Evolutionary conservation across 768 basidiomycete genomes (phyloP).

Genomic region (Pleurotus platypus): DNA sequence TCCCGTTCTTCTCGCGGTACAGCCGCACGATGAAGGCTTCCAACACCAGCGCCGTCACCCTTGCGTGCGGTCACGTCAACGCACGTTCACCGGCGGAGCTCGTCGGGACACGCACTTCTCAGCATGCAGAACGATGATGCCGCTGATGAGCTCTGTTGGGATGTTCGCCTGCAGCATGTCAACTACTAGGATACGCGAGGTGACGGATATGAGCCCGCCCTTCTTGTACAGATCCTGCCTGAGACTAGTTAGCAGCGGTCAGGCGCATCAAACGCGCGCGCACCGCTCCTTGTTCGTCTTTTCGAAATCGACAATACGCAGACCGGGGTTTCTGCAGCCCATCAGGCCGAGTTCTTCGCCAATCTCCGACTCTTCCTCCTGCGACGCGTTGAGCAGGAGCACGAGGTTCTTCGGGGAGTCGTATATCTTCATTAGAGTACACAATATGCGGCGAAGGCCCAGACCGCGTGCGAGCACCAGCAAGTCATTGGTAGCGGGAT

Average conservation of each 20-base stretch:
- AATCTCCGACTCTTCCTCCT: constrained; percentile 87
- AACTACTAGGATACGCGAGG: constrained; percentile 90
- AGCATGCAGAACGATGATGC: constrained; percentile 86
- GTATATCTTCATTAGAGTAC: constrained; percentile 90
- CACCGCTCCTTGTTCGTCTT: constrained; percentile 75
- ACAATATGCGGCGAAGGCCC: constrained; percentile 78
- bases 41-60: constrained; percentile 78
- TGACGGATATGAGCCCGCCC: constrained; percentile 89
- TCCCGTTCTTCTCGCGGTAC: constrained; percentile 84
- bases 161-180: constrained; percentile 90
- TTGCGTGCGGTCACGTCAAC: constrained; percentile 23
- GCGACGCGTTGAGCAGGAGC: constrained; percentile 77
- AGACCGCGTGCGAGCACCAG: constrained; percentile 86
- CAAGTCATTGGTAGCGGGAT: constrained; percentile 70
- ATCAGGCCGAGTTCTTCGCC: constrained; percentile 91
- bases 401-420: constrained; percentile 82
- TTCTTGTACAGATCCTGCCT: constrained; percentile 84
- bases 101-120: constrained; percentile 57
- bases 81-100: not conserved
- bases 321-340: constrained; percentile 84
- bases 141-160: constrained; percentile 82
- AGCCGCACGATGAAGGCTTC: constrained; percentile 94
- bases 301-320: constrained; percentile 82
- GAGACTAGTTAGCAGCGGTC: constrained; percentile 10
- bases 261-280: constrained; percentile 16